Percentiles rank a stretch among this genome's conserved stretches.
Conservation (phyloP, 2,329 filamentous ascomycete genomes). For the Colletotrichum ledebouriae region DNA sequence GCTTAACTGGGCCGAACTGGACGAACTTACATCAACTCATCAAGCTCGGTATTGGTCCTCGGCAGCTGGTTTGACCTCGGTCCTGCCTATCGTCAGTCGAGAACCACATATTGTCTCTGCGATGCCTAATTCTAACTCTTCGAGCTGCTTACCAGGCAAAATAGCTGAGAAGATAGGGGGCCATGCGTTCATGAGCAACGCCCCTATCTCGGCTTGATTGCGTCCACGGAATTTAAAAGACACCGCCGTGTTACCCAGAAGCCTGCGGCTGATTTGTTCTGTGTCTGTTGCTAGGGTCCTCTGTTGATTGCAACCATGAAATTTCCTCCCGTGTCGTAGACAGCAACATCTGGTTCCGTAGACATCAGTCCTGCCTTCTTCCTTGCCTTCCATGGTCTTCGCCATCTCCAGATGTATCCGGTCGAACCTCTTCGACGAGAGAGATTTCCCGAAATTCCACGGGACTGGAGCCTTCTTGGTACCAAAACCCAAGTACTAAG, state of each 20-base stretch:
- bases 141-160: neutral
- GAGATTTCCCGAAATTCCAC: constrained; percentile 26
- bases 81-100: neutral
- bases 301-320: constrained; percentile 11
- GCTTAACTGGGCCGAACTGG: constrained; percentile 24
- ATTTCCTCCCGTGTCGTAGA: constrained; percentile 11
- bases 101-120: too few species aligned
- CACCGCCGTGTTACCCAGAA: constrained; percentile 20
- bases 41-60: neutral
- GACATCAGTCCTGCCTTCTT: constrained; percentile 5
- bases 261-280: neutral
- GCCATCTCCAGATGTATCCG: constrained; percentile 1
- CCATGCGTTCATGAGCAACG: neutral
- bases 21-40: constrained; percentile 19
- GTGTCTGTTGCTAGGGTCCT: constrained; percentile 14
- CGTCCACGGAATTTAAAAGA: constrained; percentile 14
- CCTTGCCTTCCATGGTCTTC: constrained; percentile 4
- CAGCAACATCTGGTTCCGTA: constrained; percentile 4
- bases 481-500: neutral
- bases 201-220: constrained; percentile 9
- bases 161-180: neutral
- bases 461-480: constrained; percentile 13
- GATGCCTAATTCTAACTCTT: neutral
- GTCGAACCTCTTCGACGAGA: constrained; percentile 20
- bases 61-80: constrained; percentile 9